Evolutionary conservation across 2,329 filamentous ascomycete species (phyloP), one percentile per base, ranked within the genome.

Genomic region (Colletotrichum musae): DNA sequence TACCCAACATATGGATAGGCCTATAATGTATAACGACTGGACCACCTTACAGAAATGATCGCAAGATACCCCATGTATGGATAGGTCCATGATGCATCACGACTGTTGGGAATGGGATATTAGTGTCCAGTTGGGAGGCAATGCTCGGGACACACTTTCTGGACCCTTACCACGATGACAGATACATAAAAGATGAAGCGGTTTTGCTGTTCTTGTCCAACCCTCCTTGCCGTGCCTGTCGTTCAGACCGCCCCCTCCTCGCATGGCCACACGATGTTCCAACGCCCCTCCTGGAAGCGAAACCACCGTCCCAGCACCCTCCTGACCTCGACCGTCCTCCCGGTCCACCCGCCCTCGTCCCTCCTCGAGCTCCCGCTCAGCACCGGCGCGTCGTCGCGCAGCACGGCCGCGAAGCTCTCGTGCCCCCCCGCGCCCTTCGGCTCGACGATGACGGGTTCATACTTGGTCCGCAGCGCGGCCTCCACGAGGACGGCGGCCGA

Each of bases 281-380:
- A 82, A 41, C 79, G 73, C 21, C 82, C 81, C 9, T 72, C 74
- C 43, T 78, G 75, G 72, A 91, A 88, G 32, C 77, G 77, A 75
- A 93, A 94, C 92, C 93, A 94, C 41, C 91, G 87, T 18, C 84
- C 82, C 47, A 92, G 80, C 18, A 93, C 83, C 70, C 83, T 84
- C 59, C 82, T 83, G 10, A 92, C 80, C 61, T 88, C 83, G 1
- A 92, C 86, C 13, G 85, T 89, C 71, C 87, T 85, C 10, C 88
- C 89, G 58, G 82, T 85, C 88, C 87, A 91, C 5, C 80, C 81
- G 4, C 82, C 84, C 61, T 88, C 87, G 28, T 87, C 84, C 64
- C 82, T 84, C 65, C 83, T 84, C 45, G 82, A 77, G 32, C 86
- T 86, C 5, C 87, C 88, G 72, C 86, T 91, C 61, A 94, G 78